Evolutionary conservation across 2,329 filamentous ascomycete species (phyloP).

Genomic region (Neonectria ditissima): DNA sequence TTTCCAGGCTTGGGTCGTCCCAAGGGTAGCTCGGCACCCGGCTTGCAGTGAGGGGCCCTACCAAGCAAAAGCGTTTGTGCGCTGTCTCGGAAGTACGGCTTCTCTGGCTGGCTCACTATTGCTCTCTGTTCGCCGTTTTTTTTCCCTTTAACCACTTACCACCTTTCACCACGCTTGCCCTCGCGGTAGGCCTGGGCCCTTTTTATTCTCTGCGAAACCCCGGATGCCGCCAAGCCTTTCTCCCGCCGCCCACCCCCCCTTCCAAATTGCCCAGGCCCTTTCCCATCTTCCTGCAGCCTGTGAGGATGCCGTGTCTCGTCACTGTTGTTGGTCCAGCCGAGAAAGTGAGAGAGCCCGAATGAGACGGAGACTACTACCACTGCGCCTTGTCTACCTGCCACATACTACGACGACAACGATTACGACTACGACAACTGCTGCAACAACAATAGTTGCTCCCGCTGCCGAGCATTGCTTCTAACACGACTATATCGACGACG

Average conservation of each 20-base stretch:
- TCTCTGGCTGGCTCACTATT: conserved; percentile 20
- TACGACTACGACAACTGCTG: neutral
- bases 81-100: conserved; percentile 47
- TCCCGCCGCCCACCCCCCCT: too few relatives aligned
- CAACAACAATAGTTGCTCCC: neutral
- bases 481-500: neutral
- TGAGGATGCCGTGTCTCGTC: conserved; percentile 17
- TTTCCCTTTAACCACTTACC: neutral
- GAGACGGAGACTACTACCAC: neutral
- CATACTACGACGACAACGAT: neutral
- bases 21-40: conserved; percentile 14
- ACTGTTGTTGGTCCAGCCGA: neutral
- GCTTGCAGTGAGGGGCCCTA: neutral
- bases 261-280: too few relatives aligned
- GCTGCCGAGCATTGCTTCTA: neutral
- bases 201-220: conserved; percentile 17
- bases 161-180: neutral
- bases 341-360: neutral
- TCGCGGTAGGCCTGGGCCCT: conserved; percentile 4
- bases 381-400: neutral
- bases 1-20: too few relatives aligned
- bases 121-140: neutral
- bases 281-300: neutral
- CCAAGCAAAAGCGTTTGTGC: conserved; percentile 10
- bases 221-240: neutral